A percentile compares a stretch with the other conserved stretches of the same genome.
Evolutionary conservation across 148 eudicot genomes (phyloP).

Genomic region (Mesembryanthemum crystallinum): DNA sequence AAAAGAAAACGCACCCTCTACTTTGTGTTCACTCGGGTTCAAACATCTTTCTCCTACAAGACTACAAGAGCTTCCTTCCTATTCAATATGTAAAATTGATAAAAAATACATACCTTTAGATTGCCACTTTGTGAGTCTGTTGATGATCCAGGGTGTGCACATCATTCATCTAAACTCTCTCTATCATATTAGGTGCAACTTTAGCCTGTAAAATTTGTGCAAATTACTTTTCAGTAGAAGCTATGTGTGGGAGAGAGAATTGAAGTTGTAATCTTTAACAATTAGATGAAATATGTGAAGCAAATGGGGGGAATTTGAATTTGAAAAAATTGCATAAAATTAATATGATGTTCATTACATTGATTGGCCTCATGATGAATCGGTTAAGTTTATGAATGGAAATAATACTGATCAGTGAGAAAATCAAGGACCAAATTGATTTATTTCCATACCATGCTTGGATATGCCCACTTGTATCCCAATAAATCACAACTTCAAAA

Average conservation of each 20-base stretch:
- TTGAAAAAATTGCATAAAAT: not conserved
- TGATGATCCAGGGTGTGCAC: constrained; percentile 29
- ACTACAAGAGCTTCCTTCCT: no score
- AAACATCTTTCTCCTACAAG: no score
- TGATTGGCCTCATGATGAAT: not conserved
- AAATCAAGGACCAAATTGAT: constrained; percentile 15
- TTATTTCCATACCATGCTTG: no score
- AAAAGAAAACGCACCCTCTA: no score
- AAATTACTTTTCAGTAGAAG: not conserved
- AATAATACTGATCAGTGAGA: not conserved
- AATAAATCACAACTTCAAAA: no score
- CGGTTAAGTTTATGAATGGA: not conserved
- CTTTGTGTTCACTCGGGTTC: no score
- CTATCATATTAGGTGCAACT: not conserved
- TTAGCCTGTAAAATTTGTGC: not conserved
- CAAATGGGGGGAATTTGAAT: constrained; percentile 17
- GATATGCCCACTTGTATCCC: no score
- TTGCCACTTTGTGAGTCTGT: constrained; percentile 24
- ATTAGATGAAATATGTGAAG: not conserved
- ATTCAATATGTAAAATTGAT: not conserved
- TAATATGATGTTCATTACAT: not conserved
- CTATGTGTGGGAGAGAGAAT: not conserved
- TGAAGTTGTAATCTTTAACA: not conserved
- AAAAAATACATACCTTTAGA: constrained; percentile 8
- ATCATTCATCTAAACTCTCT: constrained; percentile 19